phyloP scores from a whole-genome alignment of 495 filamentous ascomycete genomes.

The Neurospora sp. region DNA sequence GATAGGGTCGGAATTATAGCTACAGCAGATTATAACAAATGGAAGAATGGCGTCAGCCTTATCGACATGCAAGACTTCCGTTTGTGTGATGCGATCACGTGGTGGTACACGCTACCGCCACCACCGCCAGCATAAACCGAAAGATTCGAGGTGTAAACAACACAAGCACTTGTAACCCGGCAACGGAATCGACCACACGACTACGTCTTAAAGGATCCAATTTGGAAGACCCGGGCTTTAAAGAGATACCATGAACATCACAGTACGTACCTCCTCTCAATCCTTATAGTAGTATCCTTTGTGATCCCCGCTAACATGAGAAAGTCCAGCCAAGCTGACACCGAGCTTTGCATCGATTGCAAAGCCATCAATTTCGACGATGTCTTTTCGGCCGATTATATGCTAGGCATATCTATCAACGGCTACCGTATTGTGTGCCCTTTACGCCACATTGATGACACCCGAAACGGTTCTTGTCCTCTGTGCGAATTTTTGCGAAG shows the following conservation, averaged over 20 bases:
- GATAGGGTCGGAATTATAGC: neutral
- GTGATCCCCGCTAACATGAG: neutral
- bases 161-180: neutral
- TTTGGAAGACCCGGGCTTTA: neutral
- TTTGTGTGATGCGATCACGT: neutral
- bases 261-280: neutral
- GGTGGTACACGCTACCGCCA: neutral
- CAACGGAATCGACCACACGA: neutral
- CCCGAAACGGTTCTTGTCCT: neutral
- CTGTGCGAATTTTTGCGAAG: neutral
- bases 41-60: neutral
- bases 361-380: neutral
- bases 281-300: neutral
- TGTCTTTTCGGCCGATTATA: fast-evolving
- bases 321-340: neutral
- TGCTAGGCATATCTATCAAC: fast-evolving
- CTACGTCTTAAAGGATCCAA: neutral
- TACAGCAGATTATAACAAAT: neutral
- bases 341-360: neutral
- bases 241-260: neutral
- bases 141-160: neutral
- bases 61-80: neutral
- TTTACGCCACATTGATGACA: neutral
- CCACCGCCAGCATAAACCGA: neutral
- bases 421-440: fast-evolving